These are phyloP conservation scores for Umbelopsis sp. DNA, from an alignment of 192 early-diverging fungal species.

Conservation along the genomic window DNA sequence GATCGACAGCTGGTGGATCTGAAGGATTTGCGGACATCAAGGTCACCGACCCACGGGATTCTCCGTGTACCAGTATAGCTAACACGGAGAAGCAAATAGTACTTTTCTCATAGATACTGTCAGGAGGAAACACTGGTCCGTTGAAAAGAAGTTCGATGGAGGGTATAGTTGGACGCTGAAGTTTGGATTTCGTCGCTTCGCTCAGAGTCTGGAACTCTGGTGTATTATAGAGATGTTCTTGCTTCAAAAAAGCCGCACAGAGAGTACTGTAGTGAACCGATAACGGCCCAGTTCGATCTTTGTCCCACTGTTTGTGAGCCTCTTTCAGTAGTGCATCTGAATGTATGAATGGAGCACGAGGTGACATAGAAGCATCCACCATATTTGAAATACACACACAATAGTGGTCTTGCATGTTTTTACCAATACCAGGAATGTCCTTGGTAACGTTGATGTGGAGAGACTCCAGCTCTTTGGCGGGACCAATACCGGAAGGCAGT, in stretches of 20 bases:
- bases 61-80: not conserved
- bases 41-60: not conserved
- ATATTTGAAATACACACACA: conserved; percentile 22
- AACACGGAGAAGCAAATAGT: not conserved
- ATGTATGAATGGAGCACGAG: not conserved
- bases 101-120: not conserved
- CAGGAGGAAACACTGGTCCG: not conserved
- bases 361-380: not conserved
- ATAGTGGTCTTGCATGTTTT: conserved; percentile 36
- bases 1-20: not conserved
- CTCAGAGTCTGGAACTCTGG: not conserved
- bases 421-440: conserved; percentile 35
- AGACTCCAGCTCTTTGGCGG: conserved; percentile 18
- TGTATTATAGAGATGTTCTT: not conserved
- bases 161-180: not conserved
- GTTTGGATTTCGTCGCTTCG: not conserved
- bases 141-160: not conserved
- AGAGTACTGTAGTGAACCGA: not conserved
- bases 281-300: not conserved
- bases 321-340: not conserved
- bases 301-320: not conserved
- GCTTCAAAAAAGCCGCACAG: not conserved
- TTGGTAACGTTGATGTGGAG: conserved; percentile 24
- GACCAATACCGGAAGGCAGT: conserved; percentile 42
- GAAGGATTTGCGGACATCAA: not conserved